Conservation (phyloP, 2,329 filamentous ascomycete species). For the Ilyonectria destructans region DNA sequence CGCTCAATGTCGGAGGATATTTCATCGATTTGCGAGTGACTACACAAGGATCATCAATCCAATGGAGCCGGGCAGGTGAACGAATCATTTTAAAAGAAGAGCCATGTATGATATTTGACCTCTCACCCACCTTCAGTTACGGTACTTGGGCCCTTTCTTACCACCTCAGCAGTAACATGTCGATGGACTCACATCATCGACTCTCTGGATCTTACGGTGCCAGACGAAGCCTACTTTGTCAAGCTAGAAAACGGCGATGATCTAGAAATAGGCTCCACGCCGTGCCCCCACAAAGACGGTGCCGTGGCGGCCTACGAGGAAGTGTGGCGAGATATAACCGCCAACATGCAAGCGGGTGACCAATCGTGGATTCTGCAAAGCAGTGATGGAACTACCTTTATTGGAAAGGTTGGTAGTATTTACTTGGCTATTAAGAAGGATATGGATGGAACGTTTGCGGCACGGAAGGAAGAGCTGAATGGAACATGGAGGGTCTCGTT, state of each 20-base stretch:
- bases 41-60: constrained; percentile 26
- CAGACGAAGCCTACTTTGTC: constrained; percentile 42
- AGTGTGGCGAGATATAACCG: constrained; percentile 41
- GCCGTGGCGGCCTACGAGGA: constrained; percentile 38
- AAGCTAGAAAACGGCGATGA: constrained; percentile 41
- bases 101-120: constrained; percentile 27
- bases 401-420: constrained; percentile 37
- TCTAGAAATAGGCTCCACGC: constrained; percentile 37
- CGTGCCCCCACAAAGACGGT: constrained; percentile 29
- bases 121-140: background rate
- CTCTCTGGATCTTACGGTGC: constrained; percentile 34
- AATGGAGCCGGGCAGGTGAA: constrained; percentile 45
- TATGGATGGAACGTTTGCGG: constrained; percentile 3
- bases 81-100: constrained; percentile 32
- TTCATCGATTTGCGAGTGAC: constrained; percentile 39
- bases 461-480: constrained; percentile 9
- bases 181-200: constrained; percentile 46
- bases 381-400: constrained; percentile 34
- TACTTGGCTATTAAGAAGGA: constrained; percentile 37
- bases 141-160: background rate
- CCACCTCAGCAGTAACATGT: constrained; percentile 35
- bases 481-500: constrained; percentile 6
- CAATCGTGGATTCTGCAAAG: constrained; percentile 44
- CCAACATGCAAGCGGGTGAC: constrained; percentile 3
- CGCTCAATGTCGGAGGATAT: constrained; percentile 44